Base-by-base conservation (phyloP, 257 asterid species). In the Pogostemon cablin region DNA sequence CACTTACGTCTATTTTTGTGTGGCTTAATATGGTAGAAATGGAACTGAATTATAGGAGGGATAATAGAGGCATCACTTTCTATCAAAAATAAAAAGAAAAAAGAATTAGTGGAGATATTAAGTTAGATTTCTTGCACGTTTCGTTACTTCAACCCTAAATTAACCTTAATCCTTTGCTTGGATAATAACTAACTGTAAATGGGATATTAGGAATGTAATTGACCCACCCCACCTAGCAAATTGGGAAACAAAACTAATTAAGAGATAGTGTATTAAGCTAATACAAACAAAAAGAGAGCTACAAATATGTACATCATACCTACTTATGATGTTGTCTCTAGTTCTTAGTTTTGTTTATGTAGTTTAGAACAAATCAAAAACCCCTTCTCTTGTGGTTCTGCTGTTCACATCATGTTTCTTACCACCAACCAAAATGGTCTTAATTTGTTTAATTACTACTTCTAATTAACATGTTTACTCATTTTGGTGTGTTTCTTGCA, bases 241-340 rank as follows among this genome's bases (percentile, higher is more conserved):
- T 42, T 2, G 50, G 71, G 56, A 71, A 53, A 72, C 17, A 3
- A 32, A 37, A 9, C 53, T 32, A 58, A 11, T 39, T 5, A 9
- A 32, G 3, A 41, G 32, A 56, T 37, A 77, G 32, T 25, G 32
- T 58, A 61, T 74, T 70, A 76, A 78, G 83, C 75, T 77, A 81
- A 78, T 74, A 74, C 34, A 59, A 75, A 79, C 68, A 75, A 75
- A 70, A 73, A 25, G 56, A 53, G 37, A 63, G 7, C 44, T 39
- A 48, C 75, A 71, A 77, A 86, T 72, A 76, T 77, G 35, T 77
- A 83, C 90, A 62, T 77, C 77, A 9, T 79, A 90, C 96, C 97
- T 85, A 90, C 85, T 82, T 75, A 62, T 76, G 89, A 85, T 82
- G 91, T 75, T 71, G 75, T 77, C 76, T 49, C 4, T 53, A 25